Evolutionary conservation across 176 grass and related monocot genomes (phyloP), one percentile per base, ranked within the genome.

Genomic region (Carex parvula): DNA sequence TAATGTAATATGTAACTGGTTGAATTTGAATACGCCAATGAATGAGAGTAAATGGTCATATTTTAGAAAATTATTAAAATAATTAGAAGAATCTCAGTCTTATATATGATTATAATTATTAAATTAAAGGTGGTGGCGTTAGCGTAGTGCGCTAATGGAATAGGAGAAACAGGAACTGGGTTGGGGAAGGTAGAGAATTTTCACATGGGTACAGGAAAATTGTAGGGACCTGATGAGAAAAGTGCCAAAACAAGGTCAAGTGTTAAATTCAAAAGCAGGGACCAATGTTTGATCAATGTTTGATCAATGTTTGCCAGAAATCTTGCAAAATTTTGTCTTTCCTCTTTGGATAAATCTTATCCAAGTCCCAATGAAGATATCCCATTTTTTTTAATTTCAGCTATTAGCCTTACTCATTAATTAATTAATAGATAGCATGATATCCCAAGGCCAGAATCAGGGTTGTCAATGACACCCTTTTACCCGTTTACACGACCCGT

Each of bases 271-370:
- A 60, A 60, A 65, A 22, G 0, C 15, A 37, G 56, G 76, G 33
- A n/a, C n/a, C n/a, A n/a, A n/a, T n/a, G n/a, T n/a, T n/a, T n/a
- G n/a, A n/a, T n/a, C n/a, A n/a, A n/a, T n/a, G n/a, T n/a, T n/a
- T n/a, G n/a, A 16, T 70, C 3, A 16, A 18, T 30, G 52, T 63
- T 81, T 46, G 37, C 9, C 79, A 65, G n/a, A 82, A 66, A 66
- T 82, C 79, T 48, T 46, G 79, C 79, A 82, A 65, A 26, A 8
- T 82, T 61, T 82, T 66, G 79, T 82, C 79, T 32, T 39, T 65
- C 32, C 10, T n/a, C 3, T 26, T 82, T 82, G 79, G 20, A 64
- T 46, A 82, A 46, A 66, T 82, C 79, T 82, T 30, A 66, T 50
- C 60, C 79, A 39, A 82, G 32, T 66, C 59, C 60, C 79, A 52